Evolutionary conservation across 2,329 filamentous ascomycete genomes (phyloP).

Genomic region (Didymella segeticola): DNA sequence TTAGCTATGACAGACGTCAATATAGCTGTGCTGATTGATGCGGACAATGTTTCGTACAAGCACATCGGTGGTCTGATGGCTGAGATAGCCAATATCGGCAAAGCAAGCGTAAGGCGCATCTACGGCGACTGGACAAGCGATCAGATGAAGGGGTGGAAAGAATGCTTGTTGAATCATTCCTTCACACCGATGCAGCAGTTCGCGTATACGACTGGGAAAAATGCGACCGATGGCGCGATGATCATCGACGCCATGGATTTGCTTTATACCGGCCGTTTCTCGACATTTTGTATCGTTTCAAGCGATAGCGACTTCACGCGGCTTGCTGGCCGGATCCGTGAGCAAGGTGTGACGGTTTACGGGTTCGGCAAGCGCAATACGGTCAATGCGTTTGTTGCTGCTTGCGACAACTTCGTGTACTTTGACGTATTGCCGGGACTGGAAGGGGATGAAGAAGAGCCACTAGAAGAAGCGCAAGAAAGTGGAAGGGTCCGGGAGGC

Average conservation of each 20-base stretch:
- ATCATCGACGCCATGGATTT: constrained; percentile 49
- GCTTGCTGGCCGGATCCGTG: constrained; percentile 43
- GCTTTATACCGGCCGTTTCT: constrained; percentile 43
- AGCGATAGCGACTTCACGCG: constrained; percentile 49
- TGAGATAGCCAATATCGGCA: constrained; percentile 44
- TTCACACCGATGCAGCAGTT: constrained; percentile 39
- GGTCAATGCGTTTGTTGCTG: constrained; percentile 32
- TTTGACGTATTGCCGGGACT: constrained; percentile 13
- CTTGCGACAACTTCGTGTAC: constrained; percentile 40
- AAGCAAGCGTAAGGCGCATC: constrained; percentile 38
- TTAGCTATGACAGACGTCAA: neutral
- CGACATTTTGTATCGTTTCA: constrained; percentile 44
- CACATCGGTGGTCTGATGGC: constrained; percentile 35
- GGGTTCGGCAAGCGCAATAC: constrained; percentile 45
- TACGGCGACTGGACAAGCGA: constrained; percentile 41
- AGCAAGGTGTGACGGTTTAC: constrained; percentile 45
- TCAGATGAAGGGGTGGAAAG: constrained; percentile 30
- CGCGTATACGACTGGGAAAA: constrained; percentile 41
- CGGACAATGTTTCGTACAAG: constrained; percentile 34
- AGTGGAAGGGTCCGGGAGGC: neutral
- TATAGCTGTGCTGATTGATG: constrained; percentile 33
- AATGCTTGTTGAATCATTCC: constrained; percentile 25
- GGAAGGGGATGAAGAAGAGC: neutral
- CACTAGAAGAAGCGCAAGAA: too few relatives aligned
- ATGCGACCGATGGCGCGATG: constrained; percentile 44